Conservation (phyloP, 164 flowering plant species). For the Magnolia kwangsiensis region DNA sequence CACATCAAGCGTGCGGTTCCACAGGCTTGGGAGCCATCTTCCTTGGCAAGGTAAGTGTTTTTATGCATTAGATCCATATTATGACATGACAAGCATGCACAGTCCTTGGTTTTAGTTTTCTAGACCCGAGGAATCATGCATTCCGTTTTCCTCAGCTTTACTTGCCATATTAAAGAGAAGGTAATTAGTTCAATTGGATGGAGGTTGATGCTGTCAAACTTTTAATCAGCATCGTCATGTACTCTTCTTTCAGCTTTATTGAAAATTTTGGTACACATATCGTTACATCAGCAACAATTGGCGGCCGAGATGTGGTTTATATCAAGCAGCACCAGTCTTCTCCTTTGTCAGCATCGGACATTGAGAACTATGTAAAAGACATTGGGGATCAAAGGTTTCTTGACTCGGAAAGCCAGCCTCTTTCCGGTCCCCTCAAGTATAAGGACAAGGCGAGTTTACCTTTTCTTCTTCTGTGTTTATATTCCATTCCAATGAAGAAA, state of each 20-base stretch:
- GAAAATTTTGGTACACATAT: conserved; percentile 95
- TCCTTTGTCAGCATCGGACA: conserved; percentile 60
- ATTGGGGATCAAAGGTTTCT: conserved; percentile 77
- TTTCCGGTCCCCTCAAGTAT: conserved; percentile 52
- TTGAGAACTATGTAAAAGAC: conserved; percentile 72
- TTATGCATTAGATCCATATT: background rate
- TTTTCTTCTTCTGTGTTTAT: conserved; percentile 7
- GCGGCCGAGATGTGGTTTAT: conserved; percentile 94
- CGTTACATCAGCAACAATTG: conserved; percentile 84
- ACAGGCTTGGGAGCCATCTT: conserved; percentile 85
- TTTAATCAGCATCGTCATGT: background rate
- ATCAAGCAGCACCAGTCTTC: conserved; percentile 94
- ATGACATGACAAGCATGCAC: background rate
- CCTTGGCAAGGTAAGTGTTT: conserved; percentile 76
- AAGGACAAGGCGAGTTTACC: conserved; percentile 75
- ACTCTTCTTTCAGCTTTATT: conserved; percentile 64
- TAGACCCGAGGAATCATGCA: background rate
- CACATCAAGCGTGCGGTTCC: conserved; percentile 83
- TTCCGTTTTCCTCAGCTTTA: background rate
- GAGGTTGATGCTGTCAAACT: background rate
- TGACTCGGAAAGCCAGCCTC: conserved; percentile 48
- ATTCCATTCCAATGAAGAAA: conserved; percentile 5
- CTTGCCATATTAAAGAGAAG: background rate
- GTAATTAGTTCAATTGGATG: background rate
- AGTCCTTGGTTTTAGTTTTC: background rate